Evolutionary conservation across 768 basidiomycete species (phyloP), one percentile per base, ranked within the genome.

Genomic region (Austroboletus eburneus): DNA sequence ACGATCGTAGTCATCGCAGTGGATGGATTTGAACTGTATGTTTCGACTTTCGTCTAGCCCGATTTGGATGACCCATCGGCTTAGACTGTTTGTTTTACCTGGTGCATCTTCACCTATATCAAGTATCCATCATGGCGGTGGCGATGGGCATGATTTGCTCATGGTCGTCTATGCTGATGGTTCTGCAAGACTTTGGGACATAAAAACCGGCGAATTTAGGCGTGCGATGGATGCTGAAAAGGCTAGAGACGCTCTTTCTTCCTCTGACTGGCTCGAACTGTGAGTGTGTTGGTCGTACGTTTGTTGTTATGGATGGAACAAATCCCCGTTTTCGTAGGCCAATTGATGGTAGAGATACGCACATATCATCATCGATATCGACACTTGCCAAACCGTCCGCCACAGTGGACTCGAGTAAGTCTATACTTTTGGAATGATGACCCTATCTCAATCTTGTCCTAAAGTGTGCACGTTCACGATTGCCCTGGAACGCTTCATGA

Each of bases 121-220:
- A 29, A 65, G 74, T 37, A 63, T 95, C 14, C 89, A 80, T 57
- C 63, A 89, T 8, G 73, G 79, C 10, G 81, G 76, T 14, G 64
- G 65, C 24, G 60, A 59, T 36, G 63, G 61, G 14, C 61, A 61
- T n/a, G 77, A 85, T 44, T 83, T 89, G 48, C 63, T 96, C 23
- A 59, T 96, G 42, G 68, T 94, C 6, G 65, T 86, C 2, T 97
- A 97, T 63, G 72, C 72, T 3, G 83, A 88, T 50, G 81, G 78
- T 2, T 79, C 83, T 44, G 89, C 87, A 1, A 74, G 96, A 34
- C 67, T 94, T 2, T 99, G 96, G 92, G 90, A 97, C 57, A 70
- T 84, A 14, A 79, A 80, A 50, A 86, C 83, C 0, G 77, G 77
- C 46, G 93, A 96, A 56, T 85, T 98, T 55, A 79, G 91, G 75